Base-by-base conservation (phyloP, 345 rosid species). In the Populus tremula region DNA sequence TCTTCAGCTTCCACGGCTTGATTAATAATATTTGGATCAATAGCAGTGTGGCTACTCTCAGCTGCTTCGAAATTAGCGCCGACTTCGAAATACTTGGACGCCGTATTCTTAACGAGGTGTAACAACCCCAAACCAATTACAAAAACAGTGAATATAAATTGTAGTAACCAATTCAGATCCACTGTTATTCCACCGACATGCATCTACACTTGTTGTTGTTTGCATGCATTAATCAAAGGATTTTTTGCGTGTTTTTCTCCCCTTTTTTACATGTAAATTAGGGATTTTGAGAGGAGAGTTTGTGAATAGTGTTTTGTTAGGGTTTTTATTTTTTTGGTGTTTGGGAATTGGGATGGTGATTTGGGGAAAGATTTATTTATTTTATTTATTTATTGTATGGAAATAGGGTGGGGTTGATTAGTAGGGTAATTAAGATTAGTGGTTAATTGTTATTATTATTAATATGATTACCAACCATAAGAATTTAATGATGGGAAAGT, bases 61-160 rank as follows among this genome's bases (percentile, higher is more conserved):
- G 29, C 63, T 4, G 29, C 72, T 70, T 86, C 91, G 89, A 92
- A 93, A 83, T 79, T 85, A 88, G 94, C 90, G 87, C 81, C 90
- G 88, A 90, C 95, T 77, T 91, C 94, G 90, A 93, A 90, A 86
- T 96, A 93, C 84, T 88, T 96, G 62, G 96, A 88, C 79, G 96
- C 98, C 81, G 94, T 87, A 54, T 86, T 89, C 89, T 79, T 88
- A 14, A 96, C 85, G 69, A 92, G 70, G 86, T 87, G 84, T 12
- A 90, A 84, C 80, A 92, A 74, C 17, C 88, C 98, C 13, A 88
- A 77, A 29, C 87, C 87, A 70, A 93, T 79, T 33, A 92, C 10
- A 67, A 89, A 87, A 0, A 87, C 73, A 33, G 94, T 86, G 35
- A 89, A 77, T 43, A 96, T 72, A 56, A 90, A 74, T 78, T 87